Conservation (phyloP, 192 early-diverging fungal genomes). For the Backusella parvicylindrica region DNA sequence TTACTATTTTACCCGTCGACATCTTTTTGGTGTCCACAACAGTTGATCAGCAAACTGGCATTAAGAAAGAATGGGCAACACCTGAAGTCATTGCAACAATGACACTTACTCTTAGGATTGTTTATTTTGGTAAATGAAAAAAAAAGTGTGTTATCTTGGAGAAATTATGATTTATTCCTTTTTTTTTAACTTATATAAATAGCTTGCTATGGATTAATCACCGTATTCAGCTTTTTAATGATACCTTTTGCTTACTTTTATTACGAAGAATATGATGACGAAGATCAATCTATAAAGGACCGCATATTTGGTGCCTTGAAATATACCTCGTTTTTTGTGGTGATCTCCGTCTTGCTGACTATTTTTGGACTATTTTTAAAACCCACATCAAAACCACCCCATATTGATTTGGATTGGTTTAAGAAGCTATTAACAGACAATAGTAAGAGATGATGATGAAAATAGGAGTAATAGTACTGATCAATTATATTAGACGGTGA, state of each 20-base stretch:
- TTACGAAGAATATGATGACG: slow-evolving; percentile 54
- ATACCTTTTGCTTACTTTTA: slow-evolving; percentile 64
- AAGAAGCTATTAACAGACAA: slow-evolving; percentile 40
- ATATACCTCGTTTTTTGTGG: slow-evolving; percentile 53
- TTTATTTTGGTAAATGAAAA: slow-evolving; percentile 45
- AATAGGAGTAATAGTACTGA: neutral
- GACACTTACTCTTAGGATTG: slow-evolving; percentile 30
- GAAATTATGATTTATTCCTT: neutral
- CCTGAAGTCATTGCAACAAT: slow-evolving; percentile 42
- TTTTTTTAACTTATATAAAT: neutral
- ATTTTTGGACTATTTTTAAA: slow-evolving; percentile 49
- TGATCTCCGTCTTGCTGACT: slow-evolving; percentile 44
- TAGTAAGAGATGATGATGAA: slow-evolving; percentile 31
- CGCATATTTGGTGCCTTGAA: slow-evolving; percentile 45
- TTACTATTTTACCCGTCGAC: slow-evolving; percentile 54
- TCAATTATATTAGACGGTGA: slow-evolving; percentile 26
- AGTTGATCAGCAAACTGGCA: slow-evolving; percentile 44
- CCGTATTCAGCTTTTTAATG: slow-evolving; percentile 43
- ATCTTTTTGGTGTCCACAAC: slow-evolving; percentile 58
- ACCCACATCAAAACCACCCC: slow-evolving; percentile 22
- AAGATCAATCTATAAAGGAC: slow-evolving; percentile 27
- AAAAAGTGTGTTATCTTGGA: neutral
- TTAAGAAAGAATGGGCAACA: slow-evolving; percentile 58
- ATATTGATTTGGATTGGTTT: slow-evolving; percentile 51
- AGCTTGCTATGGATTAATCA: slow-evolving; percentile 49